Evolutionary conservation across 371 early-diverging fungal species (phyloP).

Genomic region (Mucor velutinosus): DNA sequence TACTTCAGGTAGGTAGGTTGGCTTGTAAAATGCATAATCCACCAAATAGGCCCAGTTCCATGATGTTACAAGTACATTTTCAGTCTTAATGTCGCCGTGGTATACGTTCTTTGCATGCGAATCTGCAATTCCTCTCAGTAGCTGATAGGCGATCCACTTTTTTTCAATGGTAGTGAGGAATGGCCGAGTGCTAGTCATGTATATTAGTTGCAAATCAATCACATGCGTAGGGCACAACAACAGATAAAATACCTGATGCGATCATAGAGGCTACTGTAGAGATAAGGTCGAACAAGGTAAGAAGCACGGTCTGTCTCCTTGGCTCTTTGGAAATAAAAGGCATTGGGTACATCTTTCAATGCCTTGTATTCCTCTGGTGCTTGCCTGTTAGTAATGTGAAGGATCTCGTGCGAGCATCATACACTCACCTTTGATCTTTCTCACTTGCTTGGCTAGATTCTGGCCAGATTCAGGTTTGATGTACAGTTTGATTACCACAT

Average conservation of each 20-base stretch:
- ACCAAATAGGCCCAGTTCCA: constrained; percentile 93
- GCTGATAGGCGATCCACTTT: constrained; percentile 92
- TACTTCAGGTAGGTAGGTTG: constrained; percentile 88
- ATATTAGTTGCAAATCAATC: background rate
- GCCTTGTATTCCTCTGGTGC: constrained; percentile 65
- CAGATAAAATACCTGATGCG: constrained; percentile 73
- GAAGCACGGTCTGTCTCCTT: constrained; percentile 89
- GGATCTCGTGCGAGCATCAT: background rate
- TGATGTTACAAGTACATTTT: constrained; percentile 76
- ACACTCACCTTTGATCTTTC: constrained; percentile 58
- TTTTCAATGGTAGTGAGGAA: constrained; percentile 86
- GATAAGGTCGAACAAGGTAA: constrained; percentile 85
- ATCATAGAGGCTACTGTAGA: constrained; percentile 91
- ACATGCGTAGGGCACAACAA: background rate
- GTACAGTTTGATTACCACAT: constrained; percentile 90
- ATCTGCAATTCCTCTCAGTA: constrained; percentile 78
- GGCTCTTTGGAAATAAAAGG: constrained; percentile 77
- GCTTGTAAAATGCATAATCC: constrained; percentile 92
- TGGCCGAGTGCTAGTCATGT: constrained; percentile 80
- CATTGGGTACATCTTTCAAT: constrained; percentile 73
- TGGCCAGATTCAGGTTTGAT: constrained; percentile 80
- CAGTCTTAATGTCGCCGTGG: constrained; percentile 34
- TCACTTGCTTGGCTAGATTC: constrained; percentile 61
- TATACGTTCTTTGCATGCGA: constrained; percentile 65
- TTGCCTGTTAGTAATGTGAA: background rate